Evolutionary conservation across 768 basidiomycete species (phyloP).

Genomic region (Termitomyces sp.): DNA sequence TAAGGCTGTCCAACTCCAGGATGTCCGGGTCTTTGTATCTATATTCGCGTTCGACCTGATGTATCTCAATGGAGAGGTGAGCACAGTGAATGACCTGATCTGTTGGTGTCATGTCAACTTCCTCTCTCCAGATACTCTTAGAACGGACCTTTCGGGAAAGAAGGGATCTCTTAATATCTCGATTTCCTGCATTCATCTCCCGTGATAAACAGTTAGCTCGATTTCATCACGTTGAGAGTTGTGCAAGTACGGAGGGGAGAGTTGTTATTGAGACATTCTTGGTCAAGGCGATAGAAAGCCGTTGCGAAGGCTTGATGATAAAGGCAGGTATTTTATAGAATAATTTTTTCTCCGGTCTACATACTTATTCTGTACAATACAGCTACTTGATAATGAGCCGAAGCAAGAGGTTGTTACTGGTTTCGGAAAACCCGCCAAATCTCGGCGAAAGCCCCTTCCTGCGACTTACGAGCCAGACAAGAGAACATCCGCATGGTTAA

Average conservation of each 20-base stretch:
- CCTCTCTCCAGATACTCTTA: conserved; percentile 52
- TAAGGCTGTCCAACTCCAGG: conserved; percentile 71
- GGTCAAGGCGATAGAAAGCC: conserved; percentile 64
- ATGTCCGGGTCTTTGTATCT: conserved; percentile 77
- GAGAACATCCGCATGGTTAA: conserved; percentile 82
- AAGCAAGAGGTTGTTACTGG: conserved; percentile 21
- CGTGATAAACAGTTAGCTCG: conserved; percentile 44
- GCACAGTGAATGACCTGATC: conserved; percentile 15
- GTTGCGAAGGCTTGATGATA: conserved; percentile 92
- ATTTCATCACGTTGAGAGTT: conserved; percentile 70
- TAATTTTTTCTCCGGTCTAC: neutral
- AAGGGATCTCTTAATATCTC: conserved; percentile 52
- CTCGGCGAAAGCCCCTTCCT: conserved; percentile 61
- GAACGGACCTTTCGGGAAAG: conserved; percentile 65
- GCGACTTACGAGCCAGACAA: conserved; percentile 92
- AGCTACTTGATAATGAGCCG: conserved; percentile 63
- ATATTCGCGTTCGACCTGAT: conserved; percentile 88
- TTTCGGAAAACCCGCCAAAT: conserved; percentile 21
- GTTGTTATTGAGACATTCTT: conserved; percentile 72
- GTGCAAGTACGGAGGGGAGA: conserved; percentile 57
- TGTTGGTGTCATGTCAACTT: neutral
- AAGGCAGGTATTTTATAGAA: conserved; percentile 45
- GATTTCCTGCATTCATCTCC: conserved; percentile 51
- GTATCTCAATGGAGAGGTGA: conserved; percentile 75
- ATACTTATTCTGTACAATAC: neutral